A percentile compares a stretch with the other conserved stretches of the same genome.
Conservation (phyloP, 805 yeast genomes). For the Myxozyma melibiosi region DNA sequence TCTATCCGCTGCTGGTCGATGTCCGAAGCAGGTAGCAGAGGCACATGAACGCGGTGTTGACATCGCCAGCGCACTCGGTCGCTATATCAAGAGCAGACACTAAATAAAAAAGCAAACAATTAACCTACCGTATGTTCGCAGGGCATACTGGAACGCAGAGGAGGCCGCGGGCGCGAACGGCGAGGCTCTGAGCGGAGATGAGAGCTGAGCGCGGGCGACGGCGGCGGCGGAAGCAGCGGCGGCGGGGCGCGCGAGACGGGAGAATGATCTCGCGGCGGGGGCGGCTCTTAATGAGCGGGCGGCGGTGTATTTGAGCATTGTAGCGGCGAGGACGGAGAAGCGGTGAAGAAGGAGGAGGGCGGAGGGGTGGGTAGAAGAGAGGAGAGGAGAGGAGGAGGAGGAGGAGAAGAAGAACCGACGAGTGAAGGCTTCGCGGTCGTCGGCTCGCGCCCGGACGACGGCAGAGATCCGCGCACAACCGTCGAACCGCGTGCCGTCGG, state of each 20-base stretch:
- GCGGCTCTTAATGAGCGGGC: conserved; percentile 8
- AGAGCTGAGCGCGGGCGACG: conserved; percentile 10
- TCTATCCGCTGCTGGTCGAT: too few species aligned
- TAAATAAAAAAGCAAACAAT: neutral
- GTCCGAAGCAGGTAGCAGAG: too few species aligned
- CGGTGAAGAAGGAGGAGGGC: neutral
- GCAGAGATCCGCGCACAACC: conserved; percentile 11
- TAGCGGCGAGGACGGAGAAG: neutral
- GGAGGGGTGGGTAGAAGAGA: neutral
- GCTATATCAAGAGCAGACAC: neutral
- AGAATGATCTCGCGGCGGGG: neutral
- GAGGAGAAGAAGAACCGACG: neutral
- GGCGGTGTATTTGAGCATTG: conserved; percentile 18
- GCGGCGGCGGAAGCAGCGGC: conserved; percentile 8
- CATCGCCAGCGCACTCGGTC: too few species aligned
- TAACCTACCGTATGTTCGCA: conserved; percentile 27
- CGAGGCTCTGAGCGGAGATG: neutral
- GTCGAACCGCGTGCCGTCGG: conserved; percentile 6
- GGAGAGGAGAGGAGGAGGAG: neutral
- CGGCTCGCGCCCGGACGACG: conserved; percentile 4
- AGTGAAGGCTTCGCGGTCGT: neutral
- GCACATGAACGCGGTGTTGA: too few species aligned
- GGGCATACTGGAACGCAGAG: conserved; percentile 13
- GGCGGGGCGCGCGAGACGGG: conserved; percentile 3
- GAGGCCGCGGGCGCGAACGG: neutral